A percentile compares a stretch with the other conserved stretches of the same genome.
Evolutionary conservation across 441 rosid genomes (phyloP).

Genomic region (Erodium trifolium): DNA sequence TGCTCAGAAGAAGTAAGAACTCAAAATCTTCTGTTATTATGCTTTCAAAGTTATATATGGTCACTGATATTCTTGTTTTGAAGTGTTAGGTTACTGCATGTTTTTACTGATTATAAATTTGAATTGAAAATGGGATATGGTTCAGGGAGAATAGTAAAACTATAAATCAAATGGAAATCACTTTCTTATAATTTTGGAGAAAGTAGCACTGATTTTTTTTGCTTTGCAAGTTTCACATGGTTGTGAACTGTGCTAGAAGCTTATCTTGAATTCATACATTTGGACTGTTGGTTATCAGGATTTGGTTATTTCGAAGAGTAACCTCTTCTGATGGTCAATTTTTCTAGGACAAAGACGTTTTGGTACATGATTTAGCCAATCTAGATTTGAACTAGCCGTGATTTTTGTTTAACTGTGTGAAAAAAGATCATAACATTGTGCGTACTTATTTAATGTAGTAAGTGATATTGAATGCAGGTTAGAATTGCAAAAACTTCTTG

Average conservation of each 20-base stretch:
- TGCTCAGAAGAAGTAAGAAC: slow-evolving; percentile 44
- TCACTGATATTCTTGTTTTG: background rate
- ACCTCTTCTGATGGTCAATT: background rate
- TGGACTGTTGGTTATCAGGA: background rate
- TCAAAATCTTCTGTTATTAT: background rate
- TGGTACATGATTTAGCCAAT: background rate
- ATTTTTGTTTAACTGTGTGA: background rate
- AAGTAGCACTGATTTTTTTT: background rate
- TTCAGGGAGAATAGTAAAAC: too few relatives aligned
- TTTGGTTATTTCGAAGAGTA: background rate
- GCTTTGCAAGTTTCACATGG: background rate
- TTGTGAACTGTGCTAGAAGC: background rate
- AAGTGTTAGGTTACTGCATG: background rate
- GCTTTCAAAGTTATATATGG: background rate
- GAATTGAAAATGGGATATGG: background rate
- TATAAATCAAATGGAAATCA: too few relatives aligned
- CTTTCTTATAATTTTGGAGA: background rate
- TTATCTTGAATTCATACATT: background rate
- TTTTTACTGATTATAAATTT: background rate
- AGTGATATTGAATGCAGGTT: slow-evolving; percentile 39
- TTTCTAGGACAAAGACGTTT: background rate
- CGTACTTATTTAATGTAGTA: background rate
- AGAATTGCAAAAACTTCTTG: slow-evolving; percentile 62
- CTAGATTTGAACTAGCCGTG: background rate
- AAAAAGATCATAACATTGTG: background rate